Conservation (phyloP, 139 green algal genomes). For the Chlorella ohadii region DNA sequence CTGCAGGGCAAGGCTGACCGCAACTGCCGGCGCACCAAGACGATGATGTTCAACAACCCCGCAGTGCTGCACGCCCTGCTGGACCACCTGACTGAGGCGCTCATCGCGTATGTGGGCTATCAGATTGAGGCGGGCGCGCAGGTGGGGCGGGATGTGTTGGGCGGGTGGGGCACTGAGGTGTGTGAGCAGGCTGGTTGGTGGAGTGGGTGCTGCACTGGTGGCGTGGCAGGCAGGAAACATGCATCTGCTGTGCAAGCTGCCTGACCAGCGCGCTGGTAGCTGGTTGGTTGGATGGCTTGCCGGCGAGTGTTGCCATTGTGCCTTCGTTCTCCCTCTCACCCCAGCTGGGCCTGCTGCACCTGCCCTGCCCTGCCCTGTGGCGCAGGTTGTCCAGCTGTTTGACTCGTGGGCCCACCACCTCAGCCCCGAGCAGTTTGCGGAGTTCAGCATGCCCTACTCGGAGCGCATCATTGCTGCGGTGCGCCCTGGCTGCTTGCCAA, state of each 20-base stretch:
- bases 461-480: slow-evolving; percentile 85
- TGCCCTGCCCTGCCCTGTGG: not conserved
- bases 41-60: slow-evolving; percentile 88
- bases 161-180: too few species aligned
- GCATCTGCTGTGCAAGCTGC: not conserved
- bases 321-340: too few species aligned
- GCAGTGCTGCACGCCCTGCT: slow-evolving; percentile 91
- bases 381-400: slow-evolving; percentile 95
- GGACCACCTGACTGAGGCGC: slow-evolving; percentile 84
- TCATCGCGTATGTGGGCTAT: slow-evolving; percentile 89
- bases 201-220: too few species aligned
- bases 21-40: slow-evolving; percentile 78
- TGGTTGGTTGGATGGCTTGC: too few species aligned
- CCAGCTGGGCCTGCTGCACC: not conserved
- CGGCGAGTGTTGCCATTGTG: too few species aligned
- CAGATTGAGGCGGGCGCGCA: slow-evolving; percentile 95
- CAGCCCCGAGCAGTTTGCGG: slow-evolving; percentile 86
- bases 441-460: slow-evolving; percentile 95
- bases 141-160: not conserved
- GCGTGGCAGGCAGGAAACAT: too few species aligned
- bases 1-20: slow-evolving; percentile 79
- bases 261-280: not conserved
- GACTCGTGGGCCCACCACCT: slow-evolving; percentile 98
- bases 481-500: too few species aligned
- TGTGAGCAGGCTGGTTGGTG: too few species aligned